Percentiles rank a stretch among this genome's conserved stretches.
These are phyloP conservation scores for Vitis hybrid DNA, from an alignment of 177 flowering plant genomes.

Conservation along the genomic window DNA sequence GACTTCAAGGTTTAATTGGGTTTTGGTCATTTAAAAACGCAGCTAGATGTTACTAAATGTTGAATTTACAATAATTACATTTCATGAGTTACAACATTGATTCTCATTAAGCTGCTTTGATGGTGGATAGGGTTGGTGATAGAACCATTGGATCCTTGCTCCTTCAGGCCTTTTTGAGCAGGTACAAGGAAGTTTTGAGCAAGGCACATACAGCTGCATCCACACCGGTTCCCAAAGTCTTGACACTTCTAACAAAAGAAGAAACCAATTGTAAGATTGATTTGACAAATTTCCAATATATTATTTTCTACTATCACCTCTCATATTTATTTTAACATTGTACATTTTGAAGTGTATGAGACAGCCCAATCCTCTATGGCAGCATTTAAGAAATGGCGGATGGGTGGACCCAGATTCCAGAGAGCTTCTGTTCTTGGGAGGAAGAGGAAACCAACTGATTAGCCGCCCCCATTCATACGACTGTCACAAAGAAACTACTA, in stretches of 20 bases:
- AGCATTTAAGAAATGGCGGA: slow-evolving; percentile 86
- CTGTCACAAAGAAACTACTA: no score
- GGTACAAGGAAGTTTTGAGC: slow-evolving; percentile 76
- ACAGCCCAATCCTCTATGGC: slow-evolving; percentile 82
- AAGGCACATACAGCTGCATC: slow-evolving; percentile 73
- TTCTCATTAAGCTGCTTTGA: not conserved
- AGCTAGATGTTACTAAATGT: not conserved
- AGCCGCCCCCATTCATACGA: slow-evolving; percentile 7
- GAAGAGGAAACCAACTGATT: slow-evolving; percentile 66
- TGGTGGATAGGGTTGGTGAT: slow-evolving; percentile 65
- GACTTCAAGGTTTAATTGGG: no score
- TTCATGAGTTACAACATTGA: not conserved
- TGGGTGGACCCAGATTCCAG: slow-evolving; percentile 84
- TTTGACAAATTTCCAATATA: not conserved
- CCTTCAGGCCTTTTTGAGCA: slow-evolving; percentile 61
- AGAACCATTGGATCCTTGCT: slow-evolving; percentile 75
- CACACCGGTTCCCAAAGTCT: slow-evolving; percentile 53
- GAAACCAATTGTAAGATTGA: slow-evolving; percentile 66
- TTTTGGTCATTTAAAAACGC: no score
- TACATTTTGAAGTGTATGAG: slow-evolving; percentile 60
- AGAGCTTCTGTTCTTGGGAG: slow-evolving; percentile 82
- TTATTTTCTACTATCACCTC: not conserved
- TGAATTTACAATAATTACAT: not conserved
- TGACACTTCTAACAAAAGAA: slow-evolving; percentile 67
- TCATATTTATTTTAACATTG: not conserved